These are phyloP conservation scores for Alectoria sarmentosa DNA, from an alignment of 495 filamentous ascomycete genomes.

Conservation along the genomic window DNA sequence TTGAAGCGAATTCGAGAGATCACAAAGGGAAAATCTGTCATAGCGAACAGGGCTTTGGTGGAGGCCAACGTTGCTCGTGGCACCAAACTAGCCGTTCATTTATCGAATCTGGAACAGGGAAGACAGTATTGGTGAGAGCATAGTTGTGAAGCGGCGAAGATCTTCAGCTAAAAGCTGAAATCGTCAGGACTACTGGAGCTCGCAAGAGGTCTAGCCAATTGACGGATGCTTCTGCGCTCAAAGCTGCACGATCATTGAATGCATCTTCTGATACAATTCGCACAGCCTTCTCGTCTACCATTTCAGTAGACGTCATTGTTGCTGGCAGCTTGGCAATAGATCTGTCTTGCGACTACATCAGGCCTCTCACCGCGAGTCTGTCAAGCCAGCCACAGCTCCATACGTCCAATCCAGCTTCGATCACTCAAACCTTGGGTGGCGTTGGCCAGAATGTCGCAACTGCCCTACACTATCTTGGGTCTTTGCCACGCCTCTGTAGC, in stretches of 20 bases:
- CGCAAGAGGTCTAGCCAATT: not conserved
- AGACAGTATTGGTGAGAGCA: conserved; percentile 36
- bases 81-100: conserved; percentile 68
- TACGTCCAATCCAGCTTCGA: conserved; percentile 81
- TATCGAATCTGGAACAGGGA: conserved; percentile 54
- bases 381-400: conserved; percentile 49
- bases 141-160: not conserved
- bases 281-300: not conserved
- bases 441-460: conserved; percentile 90
- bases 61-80: conserved; percentile 74
- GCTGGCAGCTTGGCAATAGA: conserved; percentile 88
- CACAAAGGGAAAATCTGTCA: conserved; percentile 62
- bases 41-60: conserved; percentile 71
- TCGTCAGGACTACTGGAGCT: conserved; percentile 1
- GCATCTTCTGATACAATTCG: not conserved
- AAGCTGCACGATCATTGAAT: not conserved
- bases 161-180: conserved; percentile 4
- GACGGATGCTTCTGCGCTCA: not conserved
- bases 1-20: conserved; percentile 73
- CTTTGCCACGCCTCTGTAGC: conserved; percentile 60
- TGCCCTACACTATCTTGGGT: conserved; percentile 59
- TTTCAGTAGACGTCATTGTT: conserved; percentile 61
- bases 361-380: conserved; percentile 28
- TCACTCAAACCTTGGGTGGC: conserved; percentile 79
- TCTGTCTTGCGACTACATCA: conserved; percentile 70